Evolutionary conservation across 2,329 filamentous ascomycete genomes (phyloP).

Genomic region (Aurifilum marmelostoma): DNA sequence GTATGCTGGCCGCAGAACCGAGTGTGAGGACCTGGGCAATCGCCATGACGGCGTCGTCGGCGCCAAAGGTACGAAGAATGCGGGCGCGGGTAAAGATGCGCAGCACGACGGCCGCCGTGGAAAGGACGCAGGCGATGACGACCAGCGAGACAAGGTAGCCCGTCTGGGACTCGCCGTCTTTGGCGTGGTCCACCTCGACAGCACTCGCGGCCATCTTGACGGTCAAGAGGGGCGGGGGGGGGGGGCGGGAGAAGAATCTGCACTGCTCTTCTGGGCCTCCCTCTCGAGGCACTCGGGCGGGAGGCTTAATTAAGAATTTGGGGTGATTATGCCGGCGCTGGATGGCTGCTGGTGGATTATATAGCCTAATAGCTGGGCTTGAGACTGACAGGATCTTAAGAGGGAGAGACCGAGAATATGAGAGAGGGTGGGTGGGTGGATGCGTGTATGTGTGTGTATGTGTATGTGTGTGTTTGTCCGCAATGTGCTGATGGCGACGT

Average conservation of each 20-base stretch:
- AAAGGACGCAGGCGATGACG: slow-evolving; percentile 31
- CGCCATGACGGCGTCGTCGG: slow-evolving; percentile 34
- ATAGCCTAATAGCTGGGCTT: neutral
- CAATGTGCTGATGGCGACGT: neutral
- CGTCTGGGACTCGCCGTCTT: slow-evolving; percentile 32
- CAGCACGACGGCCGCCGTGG: slow-evolving; percentile 32
- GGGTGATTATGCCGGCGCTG: too few species aligned
- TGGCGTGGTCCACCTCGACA: slow-evolving; percentile 30
- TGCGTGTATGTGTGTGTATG: too few species aligned
- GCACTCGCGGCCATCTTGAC: neutral
- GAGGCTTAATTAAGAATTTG: too few species aligned
- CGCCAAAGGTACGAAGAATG: slow-evolving; percentile 33
- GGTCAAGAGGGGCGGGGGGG: too few species aligned
- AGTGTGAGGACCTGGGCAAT: slow-evolving; percentile 32
- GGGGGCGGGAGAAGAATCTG: too few species aligned
- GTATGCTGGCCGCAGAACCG: slow-evolving; percentile 33
- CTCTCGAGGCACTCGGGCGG: too few species aligned
- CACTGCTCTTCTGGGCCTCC: too few species aligned
- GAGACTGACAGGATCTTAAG: too few species aligned
- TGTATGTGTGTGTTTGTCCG: too few species aligned
- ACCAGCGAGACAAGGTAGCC: slow-evolving; percentile 33
- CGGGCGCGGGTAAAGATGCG: slow-evolving; percentile 32
- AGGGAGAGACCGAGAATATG: too few species aligned
- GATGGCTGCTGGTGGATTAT: neutral
- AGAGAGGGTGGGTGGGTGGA: too few species aligned